Evolutionary conservation across 495 filamentous ascomycete species (phyloP), one percentile per base, ranked within the genome.

Genomic region (Hypoxylon trugodes): DNA sequence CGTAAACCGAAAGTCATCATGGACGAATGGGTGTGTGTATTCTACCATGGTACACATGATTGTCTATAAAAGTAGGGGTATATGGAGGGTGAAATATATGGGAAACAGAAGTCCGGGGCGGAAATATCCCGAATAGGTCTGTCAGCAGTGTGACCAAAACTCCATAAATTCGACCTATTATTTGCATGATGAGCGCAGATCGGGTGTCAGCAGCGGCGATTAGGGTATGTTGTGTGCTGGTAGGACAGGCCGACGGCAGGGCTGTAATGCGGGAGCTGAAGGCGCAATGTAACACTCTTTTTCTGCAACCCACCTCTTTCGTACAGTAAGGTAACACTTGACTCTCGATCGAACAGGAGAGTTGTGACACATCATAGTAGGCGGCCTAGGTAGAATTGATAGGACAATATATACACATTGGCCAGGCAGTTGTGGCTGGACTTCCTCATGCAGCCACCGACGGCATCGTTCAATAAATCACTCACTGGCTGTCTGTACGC

Each of bases 181-280:
- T 18, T 15, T 19, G n/a, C 25, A 36, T 6, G 56, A 66, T 51
- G 30, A 22, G 6, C 43, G n/a, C 22, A 25, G 46, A n/a, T 38
- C 25, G 37, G 50, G 18, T 52, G 57, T 54, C 52, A 61, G 37
- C 51, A 49, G 43, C 45, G 32, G 46, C 32, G 49, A 36, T 41
- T 21, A 26, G 42, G 15, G 15, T 45, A 32, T 56, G 62, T 18
- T 22, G 43, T 51, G 30, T 37, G 55, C 36, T 60, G 41, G 50
- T 8, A 46, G 28, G 32, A 5, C 24, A 49, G 42, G 28, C 26
- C 21, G 25, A 26, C 22, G 35, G 49, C 35, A 46, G 37, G 45
- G 45, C 45, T 48, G 21, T n/a, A n/a, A n/a, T n/a, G 56, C 51
- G 51, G 28, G 57, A 66, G 63, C 63, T 61, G 63, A 66, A 61